Evolutionary conservation across 306 rosid species (phyloP), one percentile per base, ranked within the genome.

Genomic region (Vigna mungo): DNA sequence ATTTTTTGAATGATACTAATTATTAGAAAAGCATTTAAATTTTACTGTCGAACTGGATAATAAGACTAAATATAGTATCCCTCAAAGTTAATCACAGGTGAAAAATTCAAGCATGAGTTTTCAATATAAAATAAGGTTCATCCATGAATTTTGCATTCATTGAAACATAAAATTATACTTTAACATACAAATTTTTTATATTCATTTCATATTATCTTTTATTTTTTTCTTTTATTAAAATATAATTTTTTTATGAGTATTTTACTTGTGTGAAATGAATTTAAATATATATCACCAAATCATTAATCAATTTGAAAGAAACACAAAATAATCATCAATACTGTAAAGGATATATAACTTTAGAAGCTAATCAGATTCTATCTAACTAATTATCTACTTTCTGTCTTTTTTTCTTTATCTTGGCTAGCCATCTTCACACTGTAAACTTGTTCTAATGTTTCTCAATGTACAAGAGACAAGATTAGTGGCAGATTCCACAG

Each of bases 401-500:
- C 46, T 39, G 11, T 41, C 36, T 32, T 36, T 34, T 4, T 32
- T 5, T 6, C 0, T 41, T 61, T 7, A n/a, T 61, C 27, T 14
- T 61, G 66, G 34, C 80, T 84, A 92, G 76, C 84, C 88, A 82
- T 96, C 99, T 87, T 96, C 98, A 48, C 99, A 92, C 72, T 90
- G 84, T 85, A 92, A 85, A 87, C 94, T 89, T 56, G 93, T 85
- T 87, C 85, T 89, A 77, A 96, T 96, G 66, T 88, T 88, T 83
- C 83, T 88, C 39, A 96, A 61, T 44, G 96, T 91, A 84, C 94
- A 92, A 34, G 97, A 92, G 55, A 92, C 67, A 58, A 91, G 88
- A 71, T 87, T 86, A 84, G 78, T 89, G 66, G 83, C 91, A 1
- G 97, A 91, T 65, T 96, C 98, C 81, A 96, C 88, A 21, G 96